phyloP scores from a whole-genome alignment of 306 rosid genomes.

The Quercus dentata region DNA sequence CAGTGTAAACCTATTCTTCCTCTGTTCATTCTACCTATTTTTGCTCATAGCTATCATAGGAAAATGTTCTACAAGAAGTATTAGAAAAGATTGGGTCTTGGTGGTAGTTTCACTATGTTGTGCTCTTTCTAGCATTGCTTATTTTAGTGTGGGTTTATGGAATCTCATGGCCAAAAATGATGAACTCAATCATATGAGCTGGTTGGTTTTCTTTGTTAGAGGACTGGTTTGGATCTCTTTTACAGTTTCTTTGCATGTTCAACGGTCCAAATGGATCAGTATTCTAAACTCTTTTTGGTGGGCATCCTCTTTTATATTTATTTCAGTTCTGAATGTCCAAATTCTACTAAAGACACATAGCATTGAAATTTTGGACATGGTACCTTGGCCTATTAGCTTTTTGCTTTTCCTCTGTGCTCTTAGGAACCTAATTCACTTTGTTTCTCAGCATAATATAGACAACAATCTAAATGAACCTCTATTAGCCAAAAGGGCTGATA shows the following conservation, averaged over 20 bases:
- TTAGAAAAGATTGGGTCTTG: conserved; percentile 24
- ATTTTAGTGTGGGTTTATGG: conserved; percentile 36
- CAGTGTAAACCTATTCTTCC: conserved; percentile 37
- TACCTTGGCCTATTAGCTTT: conserved; percentile 38
- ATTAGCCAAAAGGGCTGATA: conserved; percentile 21
- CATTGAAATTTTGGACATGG: conserved; percentile 28
- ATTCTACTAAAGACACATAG: conserved; percentile 24
- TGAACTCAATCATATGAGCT: conserved; percentile 8
- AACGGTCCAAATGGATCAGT: conserved; percentile 35
- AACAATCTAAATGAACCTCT: conserved; percentile 49
- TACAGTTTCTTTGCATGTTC: conserved; percentile 45
- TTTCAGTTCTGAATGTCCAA: conserved; percentile 45
- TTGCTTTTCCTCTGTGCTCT: conserved; percentile 47
- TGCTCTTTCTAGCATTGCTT: conserved; percentile 36
- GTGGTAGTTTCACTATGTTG: conserved; percentile 40
- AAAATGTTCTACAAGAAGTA: conserved; percentile 6
- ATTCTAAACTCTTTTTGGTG: conserved; percentile 58
- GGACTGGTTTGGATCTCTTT: conserved; percentile 56
- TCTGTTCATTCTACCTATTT: conserved; percentile 25
- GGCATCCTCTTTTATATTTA: conserved; percentile 33
- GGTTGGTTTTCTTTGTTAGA: conserved; percentile 31
- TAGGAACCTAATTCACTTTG: conserved; percentile 27
- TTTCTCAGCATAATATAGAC: conserved; percentile 9
- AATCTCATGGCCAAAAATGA: conserved; percentile 25
- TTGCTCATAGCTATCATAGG: conserved; percentile 22